These are phyloP conservation scores for Nitzschia sp. DNA, from an alignment of 108 stramenopile species.

Conservation along the genomic window DNA sequence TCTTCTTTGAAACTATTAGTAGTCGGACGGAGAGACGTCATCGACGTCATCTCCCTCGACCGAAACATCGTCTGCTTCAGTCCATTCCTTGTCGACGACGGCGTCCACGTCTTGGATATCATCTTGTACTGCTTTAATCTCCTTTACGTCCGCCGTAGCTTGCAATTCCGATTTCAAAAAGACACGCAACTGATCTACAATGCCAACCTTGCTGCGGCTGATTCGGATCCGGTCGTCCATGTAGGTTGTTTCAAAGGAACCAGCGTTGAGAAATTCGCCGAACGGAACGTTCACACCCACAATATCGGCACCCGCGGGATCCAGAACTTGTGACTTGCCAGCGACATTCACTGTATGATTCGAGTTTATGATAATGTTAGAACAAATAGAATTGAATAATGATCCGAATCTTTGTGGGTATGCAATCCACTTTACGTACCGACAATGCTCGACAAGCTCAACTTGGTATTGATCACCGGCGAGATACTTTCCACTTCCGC, in stretches of 20 bases:
- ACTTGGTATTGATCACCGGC: conserved; percentile 54
- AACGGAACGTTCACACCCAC: conserved; percentile 65
- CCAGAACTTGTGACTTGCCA: conserved; percentile 56
- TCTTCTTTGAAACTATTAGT: no score
- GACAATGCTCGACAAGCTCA: conserved; percentile 48
- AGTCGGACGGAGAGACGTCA: neutral
- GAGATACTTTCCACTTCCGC: conserved; percentile 55
- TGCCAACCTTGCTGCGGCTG: conserved; percentile 61
- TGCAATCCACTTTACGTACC: conserved; percentile 42
- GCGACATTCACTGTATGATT: conserved; percentile 63
- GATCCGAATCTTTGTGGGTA: no score
- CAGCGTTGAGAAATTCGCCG: conserved; percentile 61
- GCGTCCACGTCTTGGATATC: conserved; percentile 36
- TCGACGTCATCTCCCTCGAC: conserved; percentile 40
- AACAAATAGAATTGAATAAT: neutral
- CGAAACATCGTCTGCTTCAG: neutral
- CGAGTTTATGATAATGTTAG: no score
- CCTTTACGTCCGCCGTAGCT: conserved; percentile 20
- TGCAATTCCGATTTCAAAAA: conserved; percentile 46
- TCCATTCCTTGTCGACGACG: conserved; percentile 14
- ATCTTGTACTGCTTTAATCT: conserved; percentile 11
- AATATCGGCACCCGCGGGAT: conserved; percentile 65
- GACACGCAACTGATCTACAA: conserved; percentile 70
- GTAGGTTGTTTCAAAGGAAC: conserved; percentile 73
- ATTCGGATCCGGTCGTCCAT: conserved; percentile 69